These are phyloP conservation scores for Penicillium palitans DNA, from an alignment of 2,329 filamentous ascomycete genomes.

Conservation along the genomic window DNA sequence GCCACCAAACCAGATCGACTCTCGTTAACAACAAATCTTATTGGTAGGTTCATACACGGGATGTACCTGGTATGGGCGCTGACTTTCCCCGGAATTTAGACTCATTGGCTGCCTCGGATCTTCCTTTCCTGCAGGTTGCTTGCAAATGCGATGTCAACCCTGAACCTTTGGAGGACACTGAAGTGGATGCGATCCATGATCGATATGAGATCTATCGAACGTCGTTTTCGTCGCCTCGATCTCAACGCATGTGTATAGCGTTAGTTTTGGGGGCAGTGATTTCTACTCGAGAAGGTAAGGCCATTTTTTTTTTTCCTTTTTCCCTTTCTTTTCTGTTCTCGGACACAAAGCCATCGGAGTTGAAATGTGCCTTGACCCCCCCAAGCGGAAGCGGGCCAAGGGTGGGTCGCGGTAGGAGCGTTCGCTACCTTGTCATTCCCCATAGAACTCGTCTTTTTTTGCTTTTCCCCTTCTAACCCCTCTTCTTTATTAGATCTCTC, in stretches of 20 bases:
- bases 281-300: slow-evolving; percentile 66
- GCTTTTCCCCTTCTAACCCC: slow-evolving; percentile 8
- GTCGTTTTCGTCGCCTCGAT: slow-evolving; percentile 68
- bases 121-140: slow-evolving; percentile 79
- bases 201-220: slow-evolving; percentile 73
- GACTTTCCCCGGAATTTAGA: slow-evolving; percentile 49
- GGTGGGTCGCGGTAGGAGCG: slow-evolving; percentile 32
- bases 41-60: slow-evolving; percentile 61
- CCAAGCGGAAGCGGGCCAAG: slow-evolving; percentile 24
- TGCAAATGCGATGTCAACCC: slow-evolving; percentile 85
- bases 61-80: neutral
- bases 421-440: slow-evolving; percentile 28
- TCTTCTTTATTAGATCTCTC: neutral
- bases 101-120: slow-evolving; percentile 67
- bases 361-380: slow-evolving; percentile 22
- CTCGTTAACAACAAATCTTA: slow-evolving; percentile 68
- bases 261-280: slow-evolving; percentile 73
- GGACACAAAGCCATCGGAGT: slow-evolving; percentile 3
- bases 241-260: slow-evolving; percentile 72
- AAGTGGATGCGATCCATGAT: slow-evolving; percentile 70
- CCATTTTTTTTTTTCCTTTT: neutral
- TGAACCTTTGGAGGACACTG: slow-evolving; percentile 53
- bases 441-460: slow-evolving; percentile 16
- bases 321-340: neutral
- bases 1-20: slow-evolving; percentile 76